Evolutionary conservation across 2,329 filamentous ascomycete species (phyloP).

Genomic region (Colletotrichum sp.): DNA sequence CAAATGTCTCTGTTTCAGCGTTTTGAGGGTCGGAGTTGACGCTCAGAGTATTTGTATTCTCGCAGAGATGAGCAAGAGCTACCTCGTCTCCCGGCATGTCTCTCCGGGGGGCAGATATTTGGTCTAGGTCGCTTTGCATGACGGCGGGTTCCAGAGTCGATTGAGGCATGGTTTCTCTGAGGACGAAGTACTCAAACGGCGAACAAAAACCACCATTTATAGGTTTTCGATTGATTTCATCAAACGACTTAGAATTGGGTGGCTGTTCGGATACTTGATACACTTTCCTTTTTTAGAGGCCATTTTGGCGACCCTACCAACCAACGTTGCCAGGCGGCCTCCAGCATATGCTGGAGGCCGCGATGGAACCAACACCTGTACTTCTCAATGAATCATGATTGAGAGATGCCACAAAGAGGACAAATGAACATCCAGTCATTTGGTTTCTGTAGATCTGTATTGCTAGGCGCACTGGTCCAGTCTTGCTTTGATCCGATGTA

Average conservation of each 20-base stretch:
- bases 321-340: background rate
- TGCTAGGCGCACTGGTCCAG: background rate
- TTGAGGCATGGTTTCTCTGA: background rate
- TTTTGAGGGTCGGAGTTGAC: background rate
- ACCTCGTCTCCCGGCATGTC: fast-evolving
- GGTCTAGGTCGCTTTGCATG: background rate
- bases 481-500: background rate
- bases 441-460: background rate
- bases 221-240: background rate
- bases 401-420: background rate
- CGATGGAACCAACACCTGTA: background rate
- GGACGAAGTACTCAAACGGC: background rate
- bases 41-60: background rate
- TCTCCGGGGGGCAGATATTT: fast-evolving
- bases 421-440: fast-evolving
- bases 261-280: background rate
- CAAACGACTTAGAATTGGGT: background rate
- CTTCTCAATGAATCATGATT: background rate
- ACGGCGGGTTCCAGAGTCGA: fast-evolving
- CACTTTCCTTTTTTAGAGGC: background rate
- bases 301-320: background rate
- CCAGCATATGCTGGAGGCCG: background rate
- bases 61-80: background rate
- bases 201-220: background rate
- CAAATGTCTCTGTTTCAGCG: background rate